These are phyloP conservation scores for Plenodomus lindquistii DNA, from an alignment of 2,329 filamentous ascomycete genomes.

Conservation along the genomic window DNA sequence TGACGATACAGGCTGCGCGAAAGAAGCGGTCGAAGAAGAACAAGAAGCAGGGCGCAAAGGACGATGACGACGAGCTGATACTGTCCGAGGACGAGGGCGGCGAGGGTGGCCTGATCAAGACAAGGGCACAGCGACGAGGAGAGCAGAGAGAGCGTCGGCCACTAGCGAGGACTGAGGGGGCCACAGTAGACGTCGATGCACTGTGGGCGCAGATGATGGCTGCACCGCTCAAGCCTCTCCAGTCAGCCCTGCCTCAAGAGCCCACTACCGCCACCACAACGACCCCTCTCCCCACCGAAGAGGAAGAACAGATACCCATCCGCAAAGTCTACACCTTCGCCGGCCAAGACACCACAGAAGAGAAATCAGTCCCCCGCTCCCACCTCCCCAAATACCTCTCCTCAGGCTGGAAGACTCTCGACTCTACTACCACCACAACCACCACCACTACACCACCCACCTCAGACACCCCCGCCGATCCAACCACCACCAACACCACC, in stretches of 20 bases:
- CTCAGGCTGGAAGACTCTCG: constrained; percentile 36
- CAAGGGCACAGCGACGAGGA: constrained; percentile 68
- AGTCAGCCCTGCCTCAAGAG: constrained; percentile 20
- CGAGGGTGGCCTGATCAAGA: constrained; percentile 69
- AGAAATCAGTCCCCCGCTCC: constrained; percentile 64
- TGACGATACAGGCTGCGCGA: constrained; percentile 64
- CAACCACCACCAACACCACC: neutral
- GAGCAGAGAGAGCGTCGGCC: constrained; percentile 65
- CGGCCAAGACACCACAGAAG: constrained; percentile 71
- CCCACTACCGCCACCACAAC: constrained; percentile 12
- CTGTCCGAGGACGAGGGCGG: constrained; percentile 51
- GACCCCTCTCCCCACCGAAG: constrained; percentile 16
- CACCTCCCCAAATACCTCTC: constrained; percentile 32
- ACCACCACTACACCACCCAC: neutral
- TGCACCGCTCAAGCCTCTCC: constrained; percentile 43
- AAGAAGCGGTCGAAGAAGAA: constrained; percentile 55
- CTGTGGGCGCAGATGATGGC: constrained; percentile 70
- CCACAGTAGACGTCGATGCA: constrained; percentile 72
- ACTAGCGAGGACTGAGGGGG: constrained; percentile 58
- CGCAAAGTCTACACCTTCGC: constrained; percentile 76
- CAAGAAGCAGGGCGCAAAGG: constrained; percentile 25
- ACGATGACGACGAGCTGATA: constrained; percentile 25
- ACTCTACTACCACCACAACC: constrained; percentile 12
- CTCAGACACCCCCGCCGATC: neutral
- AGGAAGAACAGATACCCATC: constrained; percentile 59